Percentiles rank a stretch among this genome's conserved stretches.
These are phyloP conservation scores for Biancaea sappan DNA, from an alignment of 306 rosid species.

Conservation along the genomic window DNA sequence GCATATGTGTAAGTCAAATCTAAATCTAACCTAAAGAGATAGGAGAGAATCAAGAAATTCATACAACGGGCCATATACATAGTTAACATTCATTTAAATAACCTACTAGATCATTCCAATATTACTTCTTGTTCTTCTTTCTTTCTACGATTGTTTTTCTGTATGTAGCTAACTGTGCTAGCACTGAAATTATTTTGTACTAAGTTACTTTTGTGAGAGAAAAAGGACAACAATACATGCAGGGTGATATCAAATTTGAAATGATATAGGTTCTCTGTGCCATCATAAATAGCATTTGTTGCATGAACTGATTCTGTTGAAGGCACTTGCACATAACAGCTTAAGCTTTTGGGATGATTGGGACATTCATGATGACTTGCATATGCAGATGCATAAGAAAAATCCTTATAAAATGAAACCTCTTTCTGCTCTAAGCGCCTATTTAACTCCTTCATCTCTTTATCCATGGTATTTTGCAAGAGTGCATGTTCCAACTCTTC, in stretches of 20 bases:
- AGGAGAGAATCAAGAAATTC: neutral
- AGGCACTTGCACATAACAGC: neutral
- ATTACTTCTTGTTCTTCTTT: conserved; percentile 13
- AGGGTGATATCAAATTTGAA: neutral
- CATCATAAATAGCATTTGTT: neutral
- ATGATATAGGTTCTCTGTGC: conserved; percentile 14
- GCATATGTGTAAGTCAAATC: neutral
- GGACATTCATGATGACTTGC: conserved; percentile 7
- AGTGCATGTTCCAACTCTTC: conserved; percentile 75
- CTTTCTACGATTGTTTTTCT: conserved; percentile 7
- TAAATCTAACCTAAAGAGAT: neutral
- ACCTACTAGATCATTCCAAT: conserved; percentile 8
- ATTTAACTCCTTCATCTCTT: conserved; percentile 75
- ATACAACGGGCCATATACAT: neutral
- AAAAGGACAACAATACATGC: neutral
- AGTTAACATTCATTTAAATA: conserved; percentile 14
- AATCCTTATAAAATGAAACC: conserved; percentile 48
- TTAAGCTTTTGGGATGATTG: neutral
- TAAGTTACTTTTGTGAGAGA: neutral
- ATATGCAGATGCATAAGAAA: conserved; percentile 5
- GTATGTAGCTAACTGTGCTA: conserved; percentile 6
- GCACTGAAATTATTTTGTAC: neutral
- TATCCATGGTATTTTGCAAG: conserved; percentile 69
- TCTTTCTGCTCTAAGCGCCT: conserved; percentile 81
- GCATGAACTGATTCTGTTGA: conserved; percentile 5